phyloP scores from a whole-genome alignment of 176 grass and related monocot genomes.

The Oryza rufipogon region DNA sequence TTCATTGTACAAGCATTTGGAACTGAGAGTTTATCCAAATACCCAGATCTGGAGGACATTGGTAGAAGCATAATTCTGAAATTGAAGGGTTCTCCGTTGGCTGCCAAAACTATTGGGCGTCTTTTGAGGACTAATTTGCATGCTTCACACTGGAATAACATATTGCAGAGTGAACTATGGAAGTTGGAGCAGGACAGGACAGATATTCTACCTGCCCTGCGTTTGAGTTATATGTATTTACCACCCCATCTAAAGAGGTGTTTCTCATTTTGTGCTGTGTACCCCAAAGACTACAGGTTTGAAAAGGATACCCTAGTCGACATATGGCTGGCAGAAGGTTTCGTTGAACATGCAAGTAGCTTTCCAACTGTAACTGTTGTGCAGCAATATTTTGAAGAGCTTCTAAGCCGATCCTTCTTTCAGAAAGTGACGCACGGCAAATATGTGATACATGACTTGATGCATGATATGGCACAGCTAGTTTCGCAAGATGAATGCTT shows the following conservation, averaged over 20 bases:
- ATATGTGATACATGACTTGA: slow-evolving; percentile 5
- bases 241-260: slow-evolving; percentile 28
- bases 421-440: not conserved
- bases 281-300: slow-evolving; percentile 16
- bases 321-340: not conserved
- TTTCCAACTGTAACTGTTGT: not conserved
- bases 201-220: slow-evolving; percentile 42
- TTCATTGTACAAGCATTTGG: no score
- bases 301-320: not conserved
- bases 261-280: slow-evolving; percentile 2
- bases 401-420: not conserved
- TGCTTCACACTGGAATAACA: slow-evolving; percentile 18
- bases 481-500: no score
- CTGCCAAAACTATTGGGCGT: slow-evolving; percentile 50
- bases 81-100: slow-evolving; percentile 27
- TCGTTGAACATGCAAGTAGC: not conserved
- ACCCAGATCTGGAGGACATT: no score
- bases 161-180: slow-evolving; percentile 43
- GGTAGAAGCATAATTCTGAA: no score
- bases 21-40: no score
- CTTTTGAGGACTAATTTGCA: not conserved
- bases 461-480: no score
- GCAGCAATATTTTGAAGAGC: not conserved
- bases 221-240: slow-evolving; percentile 61
- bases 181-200: not conserved